Evolutionary conservation across 176 grass and related monocot species (phyloP).

Genomic region (maize (Zea mays)): Zm-B73-REFERENCE-NAM-5.0 NC_050100.1:17350001-17350500

Average conservation of each 20-base stretch:
- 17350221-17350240: constrained; percentile 77
- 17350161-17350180: constrained; percentile 41
- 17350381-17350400: constrained; percentile 30
- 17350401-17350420: constrained; percentile 7
- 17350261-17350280: constrained; percentile 9
- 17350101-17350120: neutral
- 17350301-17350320: constrained; percentile 92
- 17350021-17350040: constrained; percentile 4
- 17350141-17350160: constrained; percentile 26
- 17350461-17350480: neutral
- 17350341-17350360: constrained; percentile 27
- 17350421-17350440: neutral
- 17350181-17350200: constrained; percentile 72
- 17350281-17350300: constrained; percentile 70
- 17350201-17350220: constrained; percentile 86
- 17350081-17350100: neutral
- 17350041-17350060: neutral
- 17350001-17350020: neutral
- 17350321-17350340: constrained; percentile 92
- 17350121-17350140: constrained; percentile 75
- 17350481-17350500: constrained; percentile 55
- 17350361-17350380: constrained; percentile 21
- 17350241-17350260: constrained; percentile 44
- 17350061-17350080: neutral
- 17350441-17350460: no score